Evolutionary conservation across 2,329 filamentous ascomycete species (phyloP).

Genomic region (Eurotiales sp.): DNA sequence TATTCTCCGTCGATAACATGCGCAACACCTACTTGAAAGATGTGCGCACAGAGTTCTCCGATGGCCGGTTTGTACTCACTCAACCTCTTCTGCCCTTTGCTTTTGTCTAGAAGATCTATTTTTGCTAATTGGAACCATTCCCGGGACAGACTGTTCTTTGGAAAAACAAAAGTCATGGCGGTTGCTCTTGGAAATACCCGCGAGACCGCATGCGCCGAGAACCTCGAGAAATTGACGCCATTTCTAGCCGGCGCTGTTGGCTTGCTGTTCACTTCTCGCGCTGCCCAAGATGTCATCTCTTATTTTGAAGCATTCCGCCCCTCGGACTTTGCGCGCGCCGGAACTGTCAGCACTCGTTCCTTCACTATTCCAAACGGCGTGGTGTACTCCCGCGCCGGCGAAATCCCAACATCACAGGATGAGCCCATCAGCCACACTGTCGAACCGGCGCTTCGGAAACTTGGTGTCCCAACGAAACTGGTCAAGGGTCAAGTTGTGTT

Average conservation of each 20-base stretch:
- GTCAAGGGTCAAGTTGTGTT: constrained; percentile 84
- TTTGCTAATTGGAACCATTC: constrained; percentile 4
- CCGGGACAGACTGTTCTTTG: constrained; percentile 78
- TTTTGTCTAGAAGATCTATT: neutral
- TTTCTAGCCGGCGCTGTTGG: constrained; percentile 81
- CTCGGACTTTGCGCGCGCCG: constrained; percentile 88
- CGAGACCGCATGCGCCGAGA: constrained; percentile 75
- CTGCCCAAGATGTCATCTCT: constrained; percentile 60
- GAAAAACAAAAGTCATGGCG: constrained; percentile 98
- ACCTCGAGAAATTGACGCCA: constrained; percentile 65
- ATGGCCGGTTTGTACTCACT: constrained; percentile 62
- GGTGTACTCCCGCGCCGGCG: constrained; percentile 73
- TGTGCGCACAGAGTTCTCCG: constrained; percentile 76
- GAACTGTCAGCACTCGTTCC: constrained; percentile 66
- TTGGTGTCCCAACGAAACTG: constrained; percentile 85
- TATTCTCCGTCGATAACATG: constrained; percentile 95
- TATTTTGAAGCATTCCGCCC: constrained; percentile 72
- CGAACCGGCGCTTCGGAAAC: constrained; percentile 83
- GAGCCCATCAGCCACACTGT: constrained; percentile 81
- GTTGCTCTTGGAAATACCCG: constrained; percentile 79
- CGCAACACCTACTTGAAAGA: constrained; percentile 94
- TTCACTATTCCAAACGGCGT: constrained; percentile 81
- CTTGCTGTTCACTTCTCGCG: constrained; percentile 81
- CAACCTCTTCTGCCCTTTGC: constrained; percentile 28
- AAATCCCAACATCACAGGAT: constrained; percentile 75